Conservation (phyloP, 441 rosid genomes). For the Jatropha podagrica region DNA sequence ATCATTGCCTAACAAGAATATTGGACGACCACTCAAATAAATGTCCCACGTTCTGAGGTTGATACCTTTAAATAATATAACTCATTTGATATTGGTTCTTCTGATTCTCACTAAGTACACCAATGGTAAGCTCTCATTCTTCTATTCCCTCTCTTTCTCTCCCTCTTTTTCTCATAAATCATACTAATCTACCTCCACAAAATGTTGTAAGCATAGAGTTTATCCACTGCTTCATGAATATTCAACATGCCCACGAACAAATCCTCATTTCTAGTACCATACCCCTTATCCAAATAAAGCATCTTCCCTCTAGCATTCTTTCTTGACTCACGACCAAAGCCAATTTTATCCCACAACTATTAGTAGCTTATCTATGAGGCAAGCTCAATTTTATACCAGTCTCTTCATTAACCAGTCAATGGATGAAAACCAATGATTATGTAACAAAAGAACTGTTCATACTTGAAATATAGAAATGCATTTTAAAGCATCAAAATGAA, state of each 20-base stretch:
- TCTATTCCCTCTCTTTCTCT: no score
- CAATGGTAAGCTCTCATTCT: neutral
- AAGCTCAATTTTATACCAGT: neutral
- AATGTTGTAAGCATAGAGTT: neutral
- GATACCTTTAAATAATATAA: neutral
- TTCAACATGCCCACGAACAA: neutral
- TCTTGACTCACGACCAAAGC: neutral
- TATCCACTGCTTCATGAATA: neutral
- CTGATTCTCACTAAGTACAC: neutral
- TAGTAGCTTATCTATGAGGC: neutral
- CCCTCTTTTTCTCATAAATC: neutral
- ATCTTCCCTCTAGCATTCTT: neutral
- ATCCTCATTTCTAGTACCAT: neutral
- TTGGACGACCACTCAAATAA: neutral
- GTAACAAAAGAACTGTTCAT: neutral
- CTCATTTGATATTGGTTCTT: neutral
- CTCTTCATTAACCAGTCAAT: neutral
- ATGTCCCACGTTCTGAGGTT: neutral
- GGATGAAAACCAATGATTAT: neutral
- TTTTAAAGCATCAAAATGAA: neutral
- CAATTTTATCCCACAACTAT: neutral
- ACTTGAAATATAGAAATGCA: neutral
- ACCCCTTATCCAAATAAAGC: neutral
- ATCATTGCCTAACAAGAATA: neutral
- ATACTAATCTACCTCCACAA: neutral